Conservation (phyloP, 1,284 basidiomycete genomes). For the Trametes versicolor region DNA sequence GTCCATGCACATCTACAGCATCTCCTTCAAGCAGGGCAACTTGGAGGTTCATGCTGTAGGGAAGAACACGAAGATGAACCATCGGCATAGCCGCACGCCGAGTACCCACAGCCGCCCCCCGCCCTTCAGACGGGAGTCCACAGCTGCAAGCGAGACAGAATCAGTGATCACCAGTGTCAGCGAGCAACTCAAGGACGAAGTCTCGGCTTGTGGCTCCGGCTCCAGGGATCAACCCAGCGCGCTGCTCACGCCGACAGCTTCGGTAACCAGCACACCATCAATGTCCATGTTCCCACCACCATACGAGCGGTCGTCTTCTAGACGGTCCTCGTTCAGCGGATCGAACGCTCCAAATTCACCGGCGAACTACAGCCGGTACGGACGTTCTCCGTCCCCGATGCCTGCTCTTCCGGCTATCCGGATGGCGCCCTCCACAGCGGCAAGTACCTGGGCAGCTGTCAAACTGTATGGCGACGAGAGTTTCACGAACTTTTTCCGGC, state of each 20-base stretch:
- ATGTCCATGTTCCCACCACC: constrained; percentile 77
- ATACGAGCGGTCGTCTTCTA: constrained; percentile 69
- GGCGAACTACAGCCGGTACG: constrained; percentile 71
- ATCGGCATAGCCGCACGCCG: constrained; percentile 73
- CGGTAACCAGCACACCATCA: constrained; percentile 65
- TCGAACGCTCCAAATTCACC: constrained; percentile 82
- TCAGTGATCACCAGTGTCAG: constrained; percentile 63
- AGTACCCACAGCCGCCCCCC: constrained; percentile 66
- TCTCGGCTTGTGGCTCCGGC: constrained; percentile 36
- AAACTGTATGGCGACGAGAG: constrained; percentile 95
- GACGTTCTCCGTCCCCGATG: constrained; percentile 91
- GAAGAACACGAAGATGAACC: constrained; percentile 79
- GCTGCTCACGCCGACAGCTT: constrained; percentile 72
- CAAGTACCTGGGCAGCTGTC: constrained; percentile 60
- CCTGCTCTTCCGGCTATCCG: constrained; percentile 90
- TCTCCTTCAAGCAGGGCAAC: constrained; percentile 78
- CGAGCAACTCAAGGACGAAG: constrained; percentile 54
- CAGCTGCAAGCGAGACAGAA: constrained; percentile 79
- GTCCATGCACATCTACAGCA: constrained; percentile 89
- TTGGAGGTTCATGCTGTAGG: constrained; percentile 89
- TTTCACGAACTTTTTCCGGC: constrained; percentile 95
- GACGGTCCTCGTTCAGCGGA: constrained; percentile 89
- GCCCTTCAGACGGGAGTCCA: constrained; percentile 75
- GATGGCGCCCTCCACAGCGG: constrained; percentile 56
- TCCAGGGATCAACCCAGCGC: constrained; percentile 39